Percentiles rank a stretch among this genome's conserved stretches.
phyloP scores from a whole-genome alignment of 1,139 yeast species.

The Magnusiomyces clavatus region DNA sequence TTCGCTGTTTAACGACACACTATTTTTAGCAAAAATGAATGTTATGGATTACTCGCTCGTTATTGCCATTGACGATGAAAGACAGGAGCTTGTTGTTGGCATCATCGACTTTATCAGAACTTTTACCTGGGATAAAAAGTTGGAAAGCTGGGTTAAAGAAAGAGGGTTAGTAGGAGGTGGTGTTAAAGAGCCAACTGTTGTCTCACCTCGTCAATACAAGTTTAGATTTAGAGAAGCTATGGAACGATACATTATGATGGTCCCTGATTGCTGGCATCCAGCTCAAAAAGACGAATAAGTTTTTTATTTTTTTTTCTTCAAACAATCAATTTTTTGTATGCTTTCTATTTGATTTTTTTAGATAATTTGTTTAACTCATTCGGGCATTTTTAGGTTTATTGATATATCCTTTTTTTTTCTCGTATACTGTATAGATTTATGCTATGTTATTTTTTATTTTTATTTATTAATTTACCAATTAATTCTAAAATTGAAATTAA shows the following conservation, averaged over 20 bases:
- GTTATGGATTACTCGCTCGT: slow-evolving; percentile 98
- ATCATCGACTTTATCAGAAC: slow-evolving; percentile 93
- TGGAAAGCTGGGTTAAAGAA: slow-evolving; percentile 98
- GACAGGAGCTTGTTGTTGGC: slow-evolving; percentile 74
- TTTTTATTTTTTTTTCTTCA: neutral
- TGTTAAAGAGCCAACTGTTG: slow-evolving; percentile 92
- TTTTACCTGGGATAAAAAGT: slow-evolving; percentile 97
- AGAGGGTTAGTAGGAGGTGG: slow-evolving; percentile 78
- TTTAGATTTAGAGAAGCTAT: slow-evolving; percentile 93
- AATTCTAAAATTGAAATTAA: neutral
- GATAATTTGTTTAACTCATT: neutral
- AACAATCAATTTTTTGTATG: neutral
- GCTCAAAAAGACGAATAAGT: slow-evolving; percentile 1
- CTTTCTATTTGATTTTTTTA: neutral
- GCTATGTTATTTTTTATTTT: neutral
- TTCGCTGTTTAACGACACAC: slow-evolving; percentile 88
- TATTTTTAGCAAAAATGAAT: slow-evolving; percentile 92
- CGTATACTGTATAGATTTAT: neutral
- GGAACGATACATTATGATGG: slow-evolving; percentile 92
- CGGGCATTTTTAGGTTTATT: no score
- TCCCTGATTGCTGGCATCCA: slow-evolving; percentile 51
- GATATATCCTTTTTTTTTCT: no score
- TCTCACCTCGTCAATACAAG: slow-evolving; percentile 92
- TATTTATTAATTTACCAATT: neutral
- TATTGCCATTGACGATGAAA: slow-evolving; percentile 76